Conservation (phyloP, 2,329 filamentous ascomycete species). For the Cladosporium sp. region DNA sequence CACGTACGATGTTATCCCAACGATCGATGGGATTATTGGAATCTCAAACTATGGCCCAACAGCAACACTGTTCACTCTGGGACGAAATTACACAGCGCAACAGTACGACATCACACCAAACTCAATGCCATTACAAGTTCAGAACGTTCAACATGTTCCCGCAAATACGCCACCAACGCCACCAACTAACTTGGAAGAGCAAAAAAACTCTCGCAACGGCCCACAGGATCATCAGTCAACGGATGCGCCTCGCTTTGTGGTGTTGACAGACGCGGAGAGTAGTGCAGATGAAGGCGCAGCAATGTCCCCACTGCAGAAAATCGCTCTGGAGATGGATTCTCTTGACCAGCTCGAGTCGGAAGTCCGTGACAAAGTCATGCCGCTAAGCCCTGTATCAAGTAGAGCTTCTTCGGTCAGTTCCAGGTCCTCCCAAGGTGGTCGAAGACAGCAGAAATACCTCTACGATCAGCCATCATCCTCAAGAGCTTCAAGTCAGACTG, state of each 20-base stretch:
- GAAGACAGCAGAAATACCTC: conserved; percentile 45
- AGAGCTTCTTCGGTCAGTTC: conserved; percentile 65
- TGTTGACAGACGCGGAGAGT: conserved; percentile 60
- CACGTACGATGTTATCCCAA: conserved; percentile 84
- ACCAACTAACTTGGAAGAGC: conserved; percentile 77
- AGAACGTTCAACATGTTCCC: conserved; percentile 83
- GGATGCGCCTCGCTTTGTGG: conserved; percentile 39
- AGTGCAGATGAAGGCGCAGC: conserved; percentile 66
- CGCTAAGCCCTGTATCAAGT: conserved; percentile 68
- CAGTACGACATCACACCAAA: conserved; percentile 88
- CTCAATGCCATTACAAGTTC: conserved; percentile 71
- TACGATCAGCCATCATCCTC: conserved; percentile 49
- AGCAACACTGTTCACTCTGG: conserved; percentile 88
- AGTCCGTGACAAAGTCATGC: conserved; percentile 63
- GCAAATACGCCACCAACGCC: conserved; percentile 77
- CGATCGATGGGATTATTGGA: conserved; percentile 76
- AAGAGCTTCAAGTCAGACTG: conserved; percentile 36
- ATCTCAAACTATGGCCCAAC: conserved; percentile 87
- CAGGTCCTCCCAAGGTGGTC: conserved; percentile 53
- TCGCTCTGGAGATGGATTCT: conserved; percentile 70
- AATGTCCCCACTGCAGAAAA: conserved; percentile 72
- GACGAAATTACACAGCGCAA: conserved; percentile 84
- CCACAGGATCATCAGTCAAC: conserved; percentile 35
- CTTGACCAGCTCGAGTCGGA: conserved; percentile 56
- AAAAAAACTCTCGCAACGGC: conserved; percentile 40